These are phyloP conservation scores for Neofusicoccum parvum DNA, from an alignment of 2,329 filamentous ascomycete genomes.

Conservation along the genomic window DNA sequence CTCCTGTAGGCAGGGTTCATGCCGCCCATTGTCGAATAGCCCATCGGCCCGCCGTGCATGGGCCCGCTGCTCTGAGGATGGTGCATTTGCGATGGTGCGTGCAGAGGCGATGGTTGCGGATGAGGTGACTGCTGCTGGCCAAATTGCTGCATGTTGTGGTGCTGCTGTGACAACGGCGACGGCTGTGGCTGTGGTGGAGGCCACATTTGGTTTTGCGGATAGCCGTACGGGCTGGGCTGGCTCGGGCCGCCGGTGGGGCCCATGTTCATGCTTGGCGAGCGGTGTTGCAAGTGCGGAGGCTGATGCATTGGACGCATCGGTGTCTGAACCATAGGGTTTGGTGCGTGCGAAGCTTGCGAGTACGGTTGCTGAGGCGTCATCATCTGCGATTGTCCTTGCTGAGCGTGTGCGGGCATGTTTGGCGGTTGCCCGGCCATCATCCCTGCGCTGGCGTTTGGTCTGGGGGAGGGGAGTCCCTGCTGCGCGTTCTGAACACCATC, in stretches of 20 bases:
- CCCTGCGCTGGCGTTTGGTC: conserved; percentile 61
- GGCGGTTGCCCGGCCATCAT: conserved; percentile 60
- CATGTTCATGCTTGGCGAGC: conserved; percentile 61
- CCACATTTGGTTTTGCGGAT: conserved; percentile 52
- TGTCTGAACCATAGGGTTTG: conserved; percentile 71
- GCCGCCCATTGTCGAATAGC: conserved; percentile 50
- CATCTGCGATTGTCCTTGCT: conserved; percentile 61
- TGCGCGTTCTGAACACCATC: conserved; percentile 44
- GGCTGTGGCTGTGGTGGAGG: conserved; percentile 50
- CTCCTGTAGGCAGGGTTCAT: conserved; percentile 48
- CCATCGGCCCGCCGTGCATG: conserved; percentile 43
- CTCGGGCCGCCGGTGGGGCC: conserved; percentile 38
- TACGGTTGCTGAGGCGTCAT: conserved; percentile 68
- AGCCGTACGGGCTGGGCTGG: conserved; percentile 50
- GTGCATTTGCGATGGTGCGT: conserved; percentile 52
- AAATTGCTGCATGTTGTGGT: conserved; percentile 50
- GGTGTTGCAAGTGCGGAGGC: conserved; percentile 65
- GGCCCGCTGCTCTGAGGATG: conserved; percentile 45
- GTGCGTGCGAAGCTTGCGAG: conserved; percentile 46
- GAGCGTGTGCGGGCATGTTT: conserved; percentile 58
- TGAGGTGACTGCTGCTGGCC: conserved; percentile 46
- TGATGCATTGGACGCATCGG: conserved; percentile 71
- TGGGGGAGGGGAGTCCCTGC: conserved; percentile 51
- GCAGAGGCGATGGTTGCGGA: conserved; percentile 52
- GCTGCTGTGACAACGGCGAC: conserved; percentile 48